Conservation (phyloP, 345 rosid genomes). For the Sapria himalayana region DNA sequence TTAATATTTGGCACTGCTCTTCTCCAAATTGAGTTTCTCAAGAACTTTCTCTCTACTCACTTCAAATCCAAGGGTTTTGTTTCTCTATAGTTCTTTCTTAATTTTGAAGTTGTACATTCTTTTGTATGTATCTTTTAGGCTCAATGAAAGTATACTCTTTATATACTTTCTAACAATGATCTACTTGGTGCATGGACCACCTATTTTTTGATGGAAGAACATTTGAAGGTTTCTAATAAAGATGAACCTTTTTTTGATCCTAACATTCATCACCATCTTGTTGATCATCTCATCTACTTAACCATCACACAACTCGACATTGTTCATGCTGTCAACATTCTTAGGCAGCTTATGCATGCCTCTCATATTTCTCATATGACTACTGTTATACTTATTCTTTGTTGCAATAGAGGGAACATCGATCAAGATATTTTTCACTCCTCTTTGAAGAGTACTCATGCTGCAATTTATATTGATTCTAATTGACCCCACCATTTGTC, state of each 20-base stretch:
- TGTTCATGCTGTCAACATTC: not conserved
- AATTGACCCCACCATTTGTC: not conserved
- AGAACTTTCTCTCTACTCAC: no score
- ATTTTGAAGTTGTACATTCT: no score
- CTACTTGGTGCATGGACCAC: not conserved
- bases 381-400: not conserved
- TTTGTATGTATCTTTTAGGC: no score
- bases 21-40: no score
- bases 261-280: not conserved
- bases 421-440: not conserved
- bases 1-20: no score
- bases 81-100: no score
- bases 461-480: not conserved
- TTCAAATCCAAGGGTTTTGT: no score
- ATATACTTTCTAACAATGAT: not conserved
- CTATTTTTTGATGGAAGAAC: not conserved
- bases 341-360: slow-evolving; percentile 2
- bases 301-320: not conserved
- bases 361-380: not conserved
- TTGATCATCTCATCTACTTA: not conserved
- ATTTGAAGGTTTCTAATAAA: not conserved
- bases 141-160: slow-evolving; percentile 1
- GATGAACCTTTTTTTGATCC: not conserved
- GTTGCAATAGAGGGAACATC: not conserved
- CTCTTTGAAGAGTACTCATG: not conserved